These are phyloP conservation scores for Stentor coeruleus DNA, from an alignment of 73 alveolate genomes.

Conservation along the genomic window DNA sequence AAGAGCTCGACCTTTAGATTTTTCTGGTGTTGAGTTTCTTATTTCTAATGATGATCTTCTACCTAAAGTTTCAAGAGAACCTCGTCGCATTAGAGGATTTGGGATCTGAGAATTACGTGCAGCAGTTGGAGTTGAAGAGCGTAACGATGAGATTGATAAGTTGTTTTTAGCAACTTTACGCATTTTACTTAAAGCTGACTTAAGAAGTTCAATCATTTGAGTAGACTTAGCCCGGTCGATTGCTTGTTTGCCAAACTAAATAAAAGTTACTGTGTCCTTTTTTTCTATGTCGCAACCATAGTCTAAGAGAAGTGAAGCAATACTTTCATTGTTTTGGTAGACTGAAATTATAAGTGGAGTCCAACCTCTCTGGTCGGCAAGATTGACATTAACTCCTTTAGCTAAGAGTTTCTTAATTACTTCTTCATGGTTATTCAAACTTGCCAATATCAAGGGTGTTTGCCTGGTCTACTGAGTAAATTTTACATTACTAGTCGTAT, in stretches of 20 bases:
- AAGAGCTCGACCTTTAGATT: neutral
- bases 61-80: neutral
- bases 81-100: neutral
- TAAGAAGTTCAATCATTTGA: slow-evolving; percentile 14
- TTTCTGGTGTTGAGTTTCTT: neutral
- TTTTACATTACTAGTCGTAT: slow-evolving; percentile 36
- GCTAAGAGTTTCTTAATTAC: slow-evolving; percentile 26
- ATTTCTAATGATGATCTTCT: neutral
- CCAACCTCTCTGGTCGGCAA: slow-evolving; percentile 53
- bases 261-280: slow-evolving; percentile 12
- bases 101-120: neutral
- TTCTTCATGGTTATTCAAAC: slow-evolving; percentile 38
- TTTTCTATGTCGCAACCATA: slow-evolving; percentile 17
- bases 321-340: slow-evolving; percentile 5
- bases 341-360: slow-evolving; percentile 46
- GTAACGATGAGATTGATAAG: neutral
- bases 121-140: neutral
- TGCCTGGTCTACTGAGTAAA: slow-evolving; percentile 36
- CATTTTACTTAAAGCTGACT: neutral
- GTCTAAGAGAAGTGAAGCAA: neutral
- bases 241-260: slow-evolving; percentile 23
- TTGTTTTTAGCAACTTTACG: neutral
- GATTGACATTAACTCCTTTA: slow-evolving; percentile 40
- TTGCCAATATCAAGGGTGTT: slow-evolving; percentile 39
- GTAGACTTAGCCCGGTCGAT: slow-evolving; percentile 23